Evolutionary conservation across 208 protist genomes (phyloP).

Genomic region (Trypanosoma rangeli): DNA sequence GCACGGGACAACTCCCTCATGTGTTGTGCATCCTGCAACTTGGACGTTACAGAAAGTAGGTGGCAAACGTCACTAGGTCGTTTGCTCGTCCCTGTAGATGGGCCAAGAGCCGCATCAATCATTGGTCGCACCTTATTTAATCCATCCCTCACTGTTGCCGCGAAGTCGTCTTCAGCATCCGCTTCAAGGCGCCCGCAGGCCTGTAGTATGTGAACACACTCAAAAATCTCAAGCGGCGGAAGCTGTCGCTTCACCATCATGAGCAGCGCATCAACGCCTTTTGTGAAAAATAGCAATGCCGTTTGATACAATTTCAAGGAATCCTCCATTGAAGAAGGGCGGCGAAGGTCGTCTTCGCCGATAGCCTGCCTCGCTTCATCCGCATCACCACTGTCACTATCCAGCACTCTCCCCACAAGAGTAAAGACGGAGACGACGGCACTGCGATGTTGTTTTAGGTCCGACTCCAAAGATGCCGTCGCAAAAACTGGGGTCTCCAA

Average conservation of each 20-base stretch:
- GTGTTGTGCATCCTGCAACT: constrained; percentile 23
- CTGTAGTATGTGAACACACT: constrained; percentile 24
- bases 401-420: constrained; percentile 50
- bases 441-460: constrained; percentile 37
- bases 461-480: constrained; percentile 6
- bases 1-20: constrained; percentile 10
- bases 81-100: constrained; percentile 13
- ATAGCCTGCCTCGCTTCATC: not conserved
- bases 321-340: not conserved
- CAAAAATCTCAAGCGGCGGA: constrained; percentile 24
- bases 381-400: constrained; percentile 6
- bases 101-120: constrained; percentile 25
- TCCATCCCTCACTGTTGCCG: not conserved
- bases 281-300: constrained; percentile 17
- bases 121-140: constrained; percentile 16
- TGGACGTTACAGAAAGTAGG: constrained; percentile 29
- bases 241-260: not conserved
- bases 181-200: constrained; percentile 22
- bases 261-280: constrained; percentile 14
- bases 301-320: not conserved
- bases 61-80: constrained; percentile 29
- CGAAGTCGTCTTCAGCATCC: not conserved
- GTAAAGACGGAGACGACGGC: constrained; percentile 62
- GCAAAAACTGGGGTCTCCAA: constrained; percentile 6
- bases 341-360: not conserved